These are phyloP conservation scores for Euphorbia pulcherrima DNA, from an alignment of 345 rosid species.

Conservation along the genomic window DNA sequence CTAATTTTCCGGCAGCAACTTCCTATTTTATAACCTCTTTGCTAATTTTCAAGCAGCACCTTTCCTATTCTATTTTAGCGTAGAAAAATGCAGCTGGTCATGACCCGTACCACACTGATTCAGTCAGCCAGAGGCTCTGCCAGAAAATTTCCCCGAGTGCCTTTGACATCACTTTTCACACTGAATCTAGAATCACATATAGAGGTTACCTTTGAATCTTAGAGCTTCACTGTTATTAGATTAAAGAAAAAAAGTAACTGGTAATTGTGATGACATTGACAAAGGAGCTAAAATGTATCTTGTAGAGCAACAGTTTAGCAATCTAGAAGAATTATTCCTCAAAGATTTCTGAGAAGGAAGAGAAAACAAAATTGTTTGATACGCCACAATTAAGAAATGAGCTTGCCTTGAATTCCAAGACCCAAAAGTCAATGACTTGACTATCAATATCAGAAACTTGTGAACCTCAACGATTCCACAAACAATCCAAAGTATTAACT, in stretches of 20 bases:
- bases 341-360: neutral
- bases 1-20: no score
- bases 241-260: no score
- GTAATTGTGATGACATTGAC: neutral
- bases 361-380: neutral
- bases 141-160: no score
- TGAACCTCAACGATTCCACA: neutral
- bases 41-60: no score
- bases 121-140: no score
- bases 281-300: neutral
- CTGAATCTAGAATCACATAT: no score
- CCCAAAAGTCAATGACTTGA: neutral
- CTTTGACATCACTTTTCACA: no score
- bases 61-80: no score
- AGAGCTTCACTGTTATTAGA: neutral
- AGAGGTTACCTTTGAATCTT: neutral
- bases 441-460: neutral
- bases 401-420: neutral
- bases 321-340: neutral
- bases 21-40: no score
- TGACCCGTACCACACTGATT: no score
- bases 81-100: no score
- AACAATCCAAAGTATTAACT: neutral
- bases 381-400: neutral
- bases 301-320: neutral